Conservation (phyloP, 495 filamentous ascomycete species). For the Pseudevernia furfuracea region DNA sequence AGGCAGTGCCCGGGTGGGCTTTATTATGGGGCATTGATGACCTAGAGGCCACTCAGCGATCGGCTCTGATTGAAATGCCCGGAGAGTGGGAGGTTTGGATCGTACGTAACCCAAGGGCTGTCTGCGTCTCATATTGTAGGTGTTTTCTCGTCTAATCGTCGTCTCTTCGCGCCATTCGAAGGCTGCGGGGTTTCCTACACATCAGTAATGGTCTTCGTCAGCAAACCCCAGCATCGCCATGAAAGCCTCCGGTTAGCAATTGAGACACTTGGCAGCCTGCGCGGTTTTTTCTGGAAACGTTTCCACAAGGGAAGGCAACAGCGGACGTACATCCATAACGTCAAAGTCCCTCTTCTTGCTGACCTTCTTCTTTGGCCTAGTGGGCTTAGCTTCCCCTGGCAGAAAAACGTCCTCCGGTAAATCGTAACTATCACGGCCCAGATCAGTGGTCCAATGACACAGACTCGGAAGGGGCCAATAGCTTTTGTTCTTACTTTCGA, state of each 20-base stretch:
- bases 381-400: slow-evolving; percentile 65
- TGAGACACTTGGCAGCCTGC: background rate
- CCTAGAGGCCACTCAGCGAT: slow-evolving; percentile 8
- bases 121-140: background rate
- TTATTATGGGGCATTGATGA: background rate
- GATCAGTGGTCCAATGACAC: slow-evolving; percentile 19
- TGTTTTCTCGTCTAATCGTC: slow-evolving; percentile 9
- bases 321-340: slow-evolving; percentile 22
- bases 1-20: background rate
- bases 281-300: background rate
- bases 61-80: background rate
- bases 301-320: background rate
- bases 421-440: slow-evolving; percentile 53
- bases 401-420: slow-evolving; percentile 86
- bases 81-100: background rate
- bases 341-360: slow-evolving; percentile 33
- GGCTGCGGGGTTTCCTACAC: slow-evolving; percentile 8
- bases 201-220: slow-evolving; percentile 14
- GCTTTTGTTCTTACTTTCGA: slow-evolving; percentile 55
- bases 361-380: slow-evolving; percentile 56
- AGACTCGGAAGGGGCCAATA: background rate
- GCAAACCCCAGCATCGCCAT: slow-evolving; percentile 14
- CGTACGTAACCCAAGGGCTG: slow-evolving; percentile 4
- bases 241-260: slow-evolving; percentile 1
- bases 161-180: slow-evolving; percentile 15